Evolutionary conservation across 208 protist genomes (phyloP).

Genomic region (Vickermania ingenoplastis): DNA sequence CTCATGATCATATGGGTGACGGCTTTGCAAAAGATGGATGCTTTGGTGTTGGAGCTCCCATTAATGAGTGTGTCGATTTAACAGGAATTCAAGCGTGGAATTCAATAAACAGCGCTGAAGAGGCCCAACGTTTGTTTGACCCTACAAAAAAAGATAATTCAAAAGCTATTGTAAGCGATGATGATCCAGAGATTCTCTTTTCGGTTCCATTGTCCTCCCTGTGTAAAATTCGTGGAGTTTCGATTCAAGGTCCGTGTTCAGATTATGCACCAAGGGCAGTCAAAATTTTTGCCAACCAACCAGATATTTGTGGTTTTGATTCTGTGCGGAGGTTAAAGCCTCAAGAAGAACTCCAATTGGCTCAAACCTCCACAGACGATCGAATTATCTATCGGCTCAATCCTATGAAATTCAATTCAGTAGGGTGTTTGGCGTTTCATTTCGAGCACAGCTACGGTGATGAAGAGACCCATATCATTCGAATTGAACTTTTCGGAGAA

Average conservation of each 20-base stretch:
- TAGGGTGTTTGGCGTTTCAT: constrained; percentile 41
- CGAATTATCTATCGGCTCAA: constrained; percentile 73
- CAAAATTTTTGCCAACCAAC: constrained; percentile 70
- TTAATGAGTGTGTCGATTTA: constrained; percentile 66
- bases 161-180: constrained; percentile 65
- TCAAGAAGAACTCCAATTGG: constrained; percentile 69
- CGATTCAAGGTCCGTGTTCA: constrained; percentile 41
- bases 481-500: constrained; percentile 82
- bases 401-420: constrained; percentile 46
- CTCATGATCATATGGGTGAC: constrained; percentile 73
- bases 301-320: constrained; percentile 54
- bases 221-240: constrained; percentile 52
- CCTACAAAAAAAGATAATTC: constrained; percentile 31
- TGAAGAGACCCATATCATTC: constrained; percentile 60
- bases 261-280: constrained; percentile 51
- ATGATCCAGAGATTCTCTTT: constrained; percentile 69
- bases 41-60: constrained; percentile 44
- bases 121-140: constrained; percentile 49
- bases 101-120: constrained; percentile 23
- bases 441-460: constrained; percentile 73
- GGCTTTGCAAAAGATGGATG: constrained; percentile 45
- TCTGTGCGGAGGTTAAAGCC: constrained; percentile 59
- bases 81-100: constrained; percentile 64
- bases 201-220: constrained; percentile 51
- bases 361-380: constrained; percentile 42